These are phyloP conservation scores for Fusarium fracticaudum DNA, from an alignment of 2,329 filamentous ascomycete species.

Conservation along the genomic window DNA sequence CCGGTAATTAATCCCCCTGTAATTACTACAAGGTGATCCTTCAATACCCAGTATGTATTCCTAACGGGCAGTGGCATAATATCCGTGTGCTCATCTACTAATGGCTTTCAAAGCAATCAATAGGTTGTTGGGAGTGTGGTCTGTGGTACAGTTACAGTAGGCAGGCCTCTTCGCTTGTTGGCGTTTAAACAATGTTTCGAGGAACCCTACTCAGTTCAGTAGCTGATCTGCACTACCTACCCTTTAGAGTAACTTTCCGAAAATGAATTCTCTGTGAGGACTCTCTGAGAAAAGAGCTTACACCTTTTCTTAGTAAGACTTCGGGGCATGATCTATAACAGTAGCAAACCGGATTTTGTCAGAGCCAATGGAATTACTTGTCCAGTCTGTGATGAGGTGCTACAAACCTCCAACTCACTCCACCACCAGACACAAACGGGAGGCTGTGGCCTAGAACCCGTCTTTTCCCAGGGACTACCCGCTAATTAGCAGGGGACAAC, in stretches of 20 bases:
- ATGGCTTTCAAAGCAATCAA: not conserved
- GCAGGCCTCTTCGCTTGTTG: slow-evolving; percentile 6
- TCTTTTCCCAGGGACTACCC: slow-evolving; percentile 28
- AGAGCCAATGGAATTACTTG: slow-evolving; percentile 16
- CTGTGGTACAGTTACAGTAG: not conserved
- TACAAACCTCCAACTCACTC: slow-evolving; percentile 12
- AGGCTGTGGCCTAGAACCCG: slow-evolving; percentile 13
- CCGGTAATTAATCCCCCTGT: not conserved
- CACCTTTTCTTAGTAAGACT: not conserved
- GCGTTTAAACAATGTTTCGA: slow-evolving; percentile 12
- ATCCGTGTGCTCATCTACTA: not conserved
- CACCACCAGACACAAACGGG: slow-evolving; percentile 14
- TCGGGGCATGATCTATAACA: not conserved
- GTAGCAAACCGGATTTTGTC: not conserved
- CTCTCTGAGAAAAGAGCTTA: not conserved
- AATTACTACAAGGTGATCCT: not conserved
- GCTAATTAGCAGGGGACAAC: slow-evolving; percentile 20
- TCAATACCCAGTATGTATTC: not conserved
- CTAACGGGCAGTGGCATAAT: not conserved
- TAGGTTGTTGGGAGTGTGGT: not conserved
- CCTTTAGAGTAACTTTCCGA: not conserved
- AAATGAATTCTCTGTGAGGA: not conserved
- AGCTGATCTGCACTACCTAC: slow-evolving; percentile 9
- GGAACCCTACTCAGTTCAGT: not conserved
- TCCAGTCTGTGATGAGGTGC: slow-evolving; percentile 2